Evolutionary conservation across 1,284 basidiomycete species (phyloP), one percentile per base, ranked within the genome.

Genomic region (Anthracocystis walkeri): DNA sequence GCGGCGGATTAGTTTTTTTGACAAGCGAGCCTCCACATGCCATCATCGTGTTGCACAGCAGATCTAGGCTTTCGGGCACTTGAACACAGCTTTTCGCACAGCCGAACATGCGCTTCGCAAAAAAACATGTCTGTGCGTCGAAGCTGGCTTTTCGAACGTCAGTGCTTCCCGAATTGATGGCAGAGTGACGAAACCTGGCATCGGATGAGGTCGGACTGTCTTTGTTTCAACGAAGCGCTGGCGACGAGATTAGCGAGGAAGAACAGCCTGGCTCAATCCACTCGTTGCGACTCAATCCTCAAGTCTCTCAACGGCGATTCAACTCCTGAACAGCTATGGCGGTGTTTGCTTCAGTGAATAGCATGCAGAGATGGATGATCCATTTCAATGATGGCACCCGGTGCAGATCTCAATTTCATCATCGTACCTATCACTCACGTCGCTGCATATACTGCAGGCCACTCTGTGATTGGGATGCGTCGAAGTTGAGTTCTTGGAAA

Each of bases 1-100:
- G n/a, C 12, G 48, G 29, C 29, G 27, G 18, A 12, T 27, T 27
- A 33, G 2, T 33, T 23, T 38, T 51, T 51, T 51, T 21, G 31
- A 20, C 11, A 7, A 21, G 21, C 44, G 53, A 58, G 49, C 56
- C 64, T 66, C 58, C 65, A 62, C 65, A 68, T 61, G 57, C 65
- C 58, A 42, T 20, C 27, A 20, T 31, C n/a, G 18, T 20, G 40
- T 42, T 42, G 41, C 41, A n/a, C 27, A 29, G 14, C 27, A 29
- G 7, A n/a, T 48, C 25, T 46, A 46, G 45, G 27, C 45, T 8
- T 29, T 46, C 6, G 23, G 23, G 45, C 25, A 49, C 27, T 29
- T 20, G 48, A 50, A 29, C 48, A 50, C 48, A 50, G 48, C 48
- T 33, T 35, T 35, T 33, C 23, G 11, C 48, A 50, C n/a, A 31